Evolutionary conservation across 169 alveolate species (phyloP), one percentile per base, ranked within the genome.

Genomic region (Plasmodium malariae): DNA sequence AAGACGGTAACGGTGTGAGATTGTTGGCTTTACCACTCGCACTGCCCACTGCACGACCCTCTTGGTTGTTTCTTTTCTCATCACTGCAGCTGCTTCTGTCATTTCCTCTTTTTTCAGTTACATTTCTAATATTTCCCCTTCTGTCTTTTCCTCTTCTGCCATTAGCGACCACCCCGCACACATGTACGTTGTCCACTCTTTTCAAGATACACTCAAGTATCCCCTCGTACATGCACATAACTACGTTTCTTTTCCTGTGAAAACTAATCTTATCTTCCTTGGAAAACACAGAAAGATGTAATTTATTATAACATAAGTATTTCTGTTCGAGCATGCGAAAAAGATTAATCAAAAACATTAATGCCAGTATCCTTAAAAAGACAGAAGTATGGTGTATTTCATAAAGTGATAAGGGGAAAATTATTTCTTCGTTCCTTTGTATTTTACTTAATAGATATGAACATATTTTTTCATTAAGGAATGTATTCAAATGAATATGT

Each of bases 1-100:
- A 88, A n/a, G 88, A 88, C 1, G 94, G 94, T 37, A 92, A 60
- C 4, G 94, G 94, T 11, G 94, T 57, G 7, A 69, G 69, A 17
- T 73, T 6, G 9, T 40, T 9, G 9, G 5, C 51, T 9, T 40
- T 40, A 40, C 51, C 51, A 40, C 9, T 6, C n/a, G 9, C 9
- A n/a, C 14, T 21, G 0, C 17, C 4, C 12, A n/a, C n/a, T n/a
- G n/a, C n/a, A n/a, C n/a, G n/a, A n/a, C n/a, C n/a, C n/a, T n/a
- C n/a, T n/a, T n/a, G 45, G 17, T 24, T 45, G 0, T 40, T 43
- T 43, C 21, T 19, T 68, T 19, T 68, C 21, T 37, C 40, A 11
- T 65, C 36, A 12, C 34, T 36, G 17, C 6, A 17, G 17, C 24
- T 19, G 12, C 3, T 60, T 12, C 2, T 21, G 11, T 24, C 19